Base-by-base conservation (phyloP, 768 basidiomycete species). In the Tricholomella constricta region DNA sequence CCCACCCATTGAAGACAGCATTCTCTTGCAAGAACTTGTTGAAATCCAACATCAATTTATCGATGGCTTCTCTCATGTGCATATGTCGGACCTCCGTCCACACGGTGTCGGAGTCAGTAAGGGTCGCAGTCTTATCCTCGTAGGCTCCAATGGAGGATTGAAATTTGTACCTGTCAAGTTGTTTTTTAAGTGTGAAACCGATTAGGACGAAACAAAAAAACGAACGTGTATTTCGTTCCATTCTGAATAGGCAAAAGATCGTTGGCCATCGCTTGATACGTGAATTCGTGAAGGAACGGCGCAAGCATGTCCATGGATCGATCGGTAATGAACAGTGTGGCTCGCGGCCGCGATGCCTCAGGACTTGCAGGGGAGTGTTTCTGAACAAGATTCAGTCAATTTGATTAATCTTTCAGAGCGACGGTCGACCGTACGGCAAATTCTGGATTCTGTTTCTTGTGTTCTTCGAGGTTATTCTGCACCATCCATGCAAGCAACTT, bases 41-140 rank as follows among this genome's bases (percentile, higher is more conserved):
- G 71, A 99, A 98, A 72, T 98, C 93, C 12, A 81, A 82, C 89
- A 97, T 96, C 43, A 99, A 79, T 69, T 92, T 97, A 75, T 98
- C 93, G 62, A 98, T 95, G 1, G 95, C 91, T 72, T 99, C 97
- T 44, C 91, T 86, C 94, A 99, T 99, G 69, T 99, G 97, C 85
- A 97, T 86, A 67, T 98, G 97, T 54, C 96, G 86, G 51, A 98
- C 83, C 38, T 88, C 85, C 29, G 88, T 88, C 94, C 95, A 99
- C 1, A 97, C 88, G 36, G 81, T 80, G 68, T 99, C 97, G 4
- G 80, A 70, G 60, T 99, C 97, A 11, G 88, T 84, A n/a, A 99
- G 74, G 1, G 78, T 81, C 3, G 93, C 94, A 1, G 82, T 83
- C 71, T 95, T 94, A 65, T 95, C 92, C 65, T 99, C 97, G 52